Evolutionary conservation across 768 basidiomycete species (phyloP).

Genomic region (Pleurotus ostreatus): DNA sequence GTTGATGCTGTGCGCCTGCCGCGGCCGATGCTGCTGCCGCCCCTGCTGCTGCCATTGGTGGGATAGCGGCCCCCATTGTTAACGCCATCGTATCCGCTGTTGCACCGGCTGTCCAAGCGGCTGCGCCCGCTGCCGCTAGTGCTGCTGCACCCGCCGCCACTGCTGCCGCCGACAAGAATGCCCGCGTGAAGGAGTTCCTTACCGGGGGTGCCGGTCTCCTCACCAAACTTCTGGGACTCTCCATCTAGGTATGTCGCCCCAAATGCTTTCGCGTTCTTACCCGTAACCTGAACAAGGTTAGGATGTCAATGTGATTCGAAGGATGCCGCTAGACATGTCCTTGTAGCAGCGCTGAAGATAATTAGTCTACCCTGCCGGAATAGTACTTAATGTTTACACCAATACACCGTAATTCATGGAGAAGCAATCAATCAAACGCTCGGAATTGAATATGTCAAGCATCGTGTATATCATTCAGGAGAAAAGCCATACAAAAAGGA

Average conservation of each 20-base stretch:
- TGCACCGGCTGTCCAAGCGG: not conserved
- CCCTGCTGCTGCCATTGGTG: not conserved
- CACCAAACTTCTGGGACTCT: constrained; percentile 3
- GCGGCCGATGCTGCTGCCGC: not conserved
- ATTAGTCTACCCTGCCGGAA: not conserved
- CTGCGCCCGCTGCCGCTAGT: not conserved
- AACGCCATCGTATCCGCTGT: not conserved
- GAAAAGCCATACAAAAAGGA: no score
- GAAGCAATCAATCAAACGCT: not conserved
- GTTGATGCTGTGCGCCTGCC: not conserved
- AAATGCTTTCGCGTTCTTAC: no score
- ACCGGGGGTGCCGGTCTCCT: constrained; percentile 1
- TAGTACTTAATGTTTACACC: constrained; percentile 8
- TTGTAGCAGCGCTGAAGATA: not conserved
- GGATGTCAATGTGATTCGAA: not conserved
- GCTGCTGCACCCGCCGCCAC: not conserved
- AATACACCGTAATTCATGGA: not conserved
- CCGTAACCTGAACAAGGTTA: not conserved
- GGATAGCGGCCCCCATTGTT: not conserved
- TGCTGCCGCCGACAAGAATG: not conserved
- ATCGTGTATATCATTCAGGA: no score
- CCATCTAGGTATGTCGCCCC: no score
- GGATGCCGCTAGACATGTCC: not conserved
- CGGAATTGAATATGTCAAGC: no score
- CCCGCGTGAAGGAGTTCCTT: constrained; percentile 7